These are phyloP conservation scores for Rhododendron griersonianum DNA, from an alignment of 148 eudicot genomes.

Conservation along the genomic window DNA sequence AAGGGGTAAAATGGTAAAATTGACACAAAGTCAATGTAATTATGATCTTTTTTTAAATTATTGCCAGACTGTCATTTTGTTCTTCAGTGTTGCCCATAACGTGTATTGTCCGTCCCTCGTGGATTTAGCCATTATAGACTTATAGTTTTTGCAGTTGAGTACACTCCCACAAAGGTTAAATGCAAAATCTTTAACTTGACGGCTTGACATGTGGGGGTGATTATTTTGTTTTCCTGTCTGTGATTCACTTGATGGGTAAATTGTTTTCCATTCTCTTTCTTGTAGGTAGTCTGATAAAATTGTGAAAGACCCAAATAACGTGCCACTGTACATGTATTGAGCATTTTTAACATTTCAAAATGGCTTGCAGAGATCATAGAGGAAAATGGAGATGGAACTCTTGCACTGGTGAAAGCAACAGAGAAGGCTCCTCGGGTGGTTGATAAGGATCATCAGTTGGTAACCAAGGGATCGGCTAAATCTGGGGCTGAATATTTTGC, in stretches of 20 bases:
- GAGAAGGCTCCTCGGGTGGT: conserved; percentile 60
- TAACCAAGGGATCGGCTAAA: conserved; percentile 50
- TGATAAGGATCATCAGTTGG: conserved; percentile 27
- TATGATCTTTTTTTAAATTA: not conserved
- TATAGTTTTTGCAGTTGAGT: not conserved
- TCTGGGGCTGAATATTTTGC: conserved; percentile 78
- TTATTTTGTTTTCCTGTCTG: not conserved
- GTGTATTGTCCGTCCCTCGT: too few species aligned
- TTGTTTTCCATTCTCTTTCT: not conserved
- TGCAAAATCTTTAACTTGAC: not conserved
- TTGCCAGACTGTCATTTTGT: not conserved
- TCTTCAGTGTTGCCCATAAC: not conserved
- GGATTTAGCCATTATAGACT: not conserved
- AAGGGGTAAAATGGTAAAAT: too few species aligned
- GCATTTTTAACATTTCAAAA: not conserved
- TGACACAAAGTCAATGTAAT: too few species aligned
- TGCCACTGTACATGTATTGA: not conserved
- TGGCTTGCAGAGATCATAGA: conserved; percentile 31
- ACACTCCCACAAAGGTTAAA: not conserved
- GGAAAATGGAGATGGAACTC: conserved; percentile 40
- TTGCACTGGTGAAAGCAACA: conserved; percentile 50
- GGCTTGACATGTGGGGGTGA: not conserved
- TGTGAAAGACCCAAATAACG: not conserved
- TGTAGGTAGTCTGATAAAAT: not conserved
- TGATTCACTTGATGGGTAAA: not conserved